Evolutionary conservation across 1,139 yeast species (phyloP).

Genomic region (Saccharomyces hybrid): DNA sequence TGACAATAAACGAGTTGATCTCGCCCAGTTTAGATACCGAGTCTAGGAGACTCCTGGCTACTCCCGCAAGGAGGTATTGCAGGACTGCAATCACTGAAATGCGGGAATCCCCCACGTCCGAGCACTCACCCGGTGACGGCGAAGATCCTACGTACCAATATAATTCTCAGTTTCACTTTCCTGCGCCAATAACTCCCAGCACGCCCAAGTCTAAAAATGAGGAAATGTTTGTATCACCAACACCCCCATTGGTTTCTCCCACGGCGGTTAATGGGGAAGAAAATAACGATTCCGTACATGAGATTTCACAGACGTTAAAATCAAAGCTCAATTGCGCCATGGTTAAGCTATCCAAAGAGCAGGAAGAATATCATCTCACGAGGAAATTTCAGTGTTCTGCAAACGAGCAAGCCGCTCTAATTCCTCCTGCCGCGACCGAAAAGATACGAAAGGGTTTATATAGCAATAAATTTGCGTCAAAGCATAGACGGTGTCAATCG

Average conservation of each 20-base stretch:
- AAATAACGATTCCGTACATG: slow-evolving; percentile 34
- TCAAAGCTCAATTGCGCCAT: slow-evolving; percentile 43
- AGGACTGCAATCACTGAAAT: neutral
- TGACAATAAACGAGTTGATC: neutral
- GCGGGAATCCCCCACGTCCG: neutral
- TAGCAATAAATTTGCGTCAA: neutral
- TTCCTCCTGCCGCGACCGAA: neutral
- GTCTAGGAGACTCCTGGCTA: neutral
- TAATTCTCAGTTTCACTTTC: neutral
- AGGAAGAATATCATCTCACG: slow-evolving; percentile 21
- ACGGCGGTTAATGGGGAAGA: slow-evolving; percentile 21
- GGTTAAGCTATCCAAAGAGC: slow-evolving; percentile 39
- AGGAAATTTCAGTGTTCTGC: neutral
- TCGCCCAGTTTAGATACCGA: neutral
- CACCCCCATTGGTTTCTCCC: slow-evolving; percentile 34
- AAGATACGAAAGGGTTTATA: neutral
- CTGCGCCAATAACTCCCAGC: slow-evolving; percentile 21
- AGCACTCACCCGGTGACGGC: neutral
- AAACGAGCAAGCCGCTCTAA: slow-evolving; percentile 7
- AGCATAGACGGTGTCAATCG: neutral
- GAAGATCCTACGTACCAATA: neutral
- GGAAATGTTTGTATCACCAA: slow-evolving; percentile 27
- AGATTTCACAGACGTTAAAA: slow-evolving; percentile 37
- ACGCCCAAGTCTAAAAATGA: slow-evolving; percentile 32
- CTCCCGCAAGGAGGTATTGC: neutral